Base-by-base conservation (phyloP, 2,329 filamentous ascomycete genomes). In the Penicillium sp. region DNA sequence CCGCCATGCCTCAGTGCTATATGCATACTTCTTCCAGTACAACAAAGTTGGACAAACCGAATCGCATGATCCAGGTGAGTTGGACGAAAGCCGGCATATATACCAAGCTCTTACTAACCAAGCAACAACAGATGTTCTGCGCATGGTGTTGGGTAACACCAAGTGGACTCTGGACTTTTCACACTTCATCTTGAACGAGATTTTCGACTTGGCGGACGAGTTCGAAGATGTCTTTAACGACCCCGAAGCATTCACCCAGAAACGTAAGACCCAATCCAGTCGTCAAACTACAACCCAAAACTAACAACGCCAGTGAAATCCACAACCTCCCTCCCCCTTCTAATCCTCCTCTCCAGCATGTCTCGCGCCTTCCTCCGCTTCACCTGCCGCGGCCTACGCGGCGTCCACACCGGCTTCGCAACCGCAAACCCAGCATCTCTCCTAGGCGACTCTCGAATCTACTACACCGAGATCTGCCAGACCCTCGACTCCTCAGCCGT, bases 101-200 rank as follows among this genome's bases (percentile, higher is more conserved):
- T 36, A 5, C n/a, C 51, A 13, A 38, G 24, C 6, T 2, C 18
- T 29, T 24, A 22, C 54, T 61, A 56, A 68, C 39, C 8, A 5
- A 18, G 5, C 13, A 8, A 16, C 31, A 21, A 22, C 53, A 86
- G 90, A 93, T 67, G 85, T 91, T 11, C 83, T 93, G 2, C 84
- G 86, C 39, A 84, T 87, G 43, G 77, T 95, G 10, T 83, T 87
- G 5, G 90, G 90, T 21, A 88, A 91, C 51, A 85, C 89, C 4
- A 87, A 84, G 67, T 97, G 92, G 92, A 84, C 85, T 0, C 79
- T 92, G 34, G 88, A 93, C 58, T 77, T 86, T 48, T 78, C 81
- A 56, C 75, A 80, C 18, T 85, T 79, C 65, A 73, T 86, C 27
- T 66, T 86, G 39, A 80, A 83, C 61, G 80, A 82, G 29, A 69